A percentile compares a stretch with the other conserved stretches of the same genome.
Evolutionary conservation across 2,329 filamentous ascomycete species (phyloP).

Genomic region (Trichoderma pleuroti): DNA sequence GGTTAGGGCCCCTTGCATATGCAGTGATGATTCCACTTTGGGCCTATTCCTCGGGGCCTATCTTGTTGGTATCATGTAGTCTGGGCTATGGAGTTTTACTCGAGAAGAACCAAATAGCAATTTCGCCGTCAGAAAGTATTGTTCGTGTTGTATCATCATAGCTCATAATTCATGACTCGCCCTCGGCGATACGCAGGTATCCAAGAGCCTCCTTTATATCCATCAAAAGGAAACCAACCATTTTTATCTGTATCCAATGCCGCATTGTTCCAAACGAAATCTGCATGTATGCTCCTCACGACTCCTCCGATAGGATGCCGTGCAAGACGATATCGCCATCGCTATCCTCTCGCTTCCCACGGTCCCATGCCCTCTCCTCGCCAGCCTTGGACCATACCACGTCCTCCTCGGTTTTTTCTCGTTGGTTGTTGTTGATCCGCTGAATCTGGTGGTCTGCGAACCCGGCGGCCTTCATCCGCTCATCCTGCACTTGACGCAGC

Average conservation of each 20-base stretch:
- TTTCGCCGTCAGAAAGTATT: not conserved
- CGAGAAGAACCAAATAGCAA: not conserved
- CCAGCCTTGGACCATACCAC: constrained; percentile 70
- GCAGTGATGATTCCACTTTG: not conserved
- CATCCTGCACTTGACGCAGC: constrained; percentile 71
- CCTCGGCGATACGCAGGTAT: not conserved
- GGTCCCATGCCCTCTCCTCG: constrained; percentile 61
- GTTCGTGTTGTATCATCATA: not conserved
- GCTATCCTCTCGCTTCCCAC: constrained; percentile 42
- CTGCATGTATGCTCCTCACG: not conserved
- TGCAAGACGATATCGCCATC: not conserved
- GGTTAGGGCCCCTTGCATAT: not conserved
- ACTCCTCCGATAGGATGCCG: constrained; percentile 20
- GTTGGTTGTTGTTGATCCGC: constrained; percentile 49
- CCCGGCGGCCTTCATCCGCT: constrained; percentile 71
- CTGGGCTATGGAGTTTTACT: not conserved
- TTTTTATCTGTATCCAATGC: not conserved
- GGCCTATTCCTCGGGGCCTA: not conserved
- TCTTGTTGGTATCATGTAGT: not conserved
- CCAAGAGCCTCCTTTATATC: not conserved
- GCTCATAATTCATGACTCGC: not conserved
- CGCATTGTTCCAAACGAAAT: not conserved
- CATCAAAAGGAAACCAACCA: not conserved
- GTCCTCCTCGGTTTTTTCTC: constrained; percentile 56
- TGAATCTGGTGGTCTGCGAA: constrained; percentile 73